Percentiles rank a stretch among this genome's conserved stretches.
Evolutionary conservation across 352 stramenopile genomes (phyloP).

Genomic region (Thalassiosira exigua): DNA sequence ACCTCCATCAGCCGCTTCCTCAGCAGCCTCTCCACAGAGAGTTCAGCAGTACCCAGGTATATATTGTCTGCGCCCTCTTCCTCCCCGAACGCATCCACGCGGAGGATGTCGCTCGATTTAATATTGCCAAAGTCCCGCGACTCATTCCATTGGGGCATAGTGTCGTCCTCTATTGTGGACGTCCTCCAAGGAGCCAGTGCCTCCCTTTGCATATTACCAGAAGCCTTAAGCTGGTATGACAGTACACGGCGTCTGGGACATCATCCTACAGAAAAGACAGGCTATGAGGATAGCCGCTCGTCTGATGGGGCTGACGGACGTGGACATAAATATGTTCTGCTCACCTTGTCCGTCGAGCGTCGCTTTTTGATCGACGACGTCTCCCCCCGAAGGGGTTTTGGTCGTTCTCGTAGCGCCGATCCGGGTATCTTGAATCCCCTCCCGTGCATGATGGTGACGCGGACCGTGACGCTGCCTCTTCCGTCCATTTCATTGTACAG

Average conservation of each 20-base stretch:
- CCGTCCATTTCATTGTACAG: neutral
- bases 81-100: conserved; percentile 39
- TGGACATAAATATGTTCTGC: no score
- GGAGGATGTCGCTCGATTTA: conserved; percentile 32
- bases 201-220: no score
- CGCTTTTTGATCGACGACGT: no score
- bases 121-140: conserved; percentile 49
- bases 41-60: conserved; percentile 44
- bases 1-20: conserved; percentile 56
- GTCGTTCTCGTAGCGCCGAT: conserved; percentile 41
- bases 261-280: no score
- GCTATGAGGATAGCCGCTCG: no score
- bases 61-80: conserved; percentile 43
- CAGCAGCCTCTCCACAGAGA: conserved; percentile 54
- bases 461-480: conserved; percentile 7
- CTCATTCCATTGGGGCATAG: conserved; percentile 70
- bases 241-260: neutral
- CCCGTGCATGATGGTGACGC: conserved; percentile 48
- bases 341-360: neutral
- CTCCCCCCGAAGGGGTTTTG: no score
- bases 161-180: conserved; percentile 56
- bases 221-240: neutral
- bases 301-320: no score
- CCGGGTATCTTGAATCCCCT: conserved; percentile 55
- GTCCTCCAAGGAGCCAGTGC: conserved; percentile 67